A percentile compares a stretch with the other conserved stretches of the same genome.
These are phyloP conservation scores for Pythium oligandrum DNA, from an alignment of 352 stramenopile species.

Conservation along the genomic window DNA sequence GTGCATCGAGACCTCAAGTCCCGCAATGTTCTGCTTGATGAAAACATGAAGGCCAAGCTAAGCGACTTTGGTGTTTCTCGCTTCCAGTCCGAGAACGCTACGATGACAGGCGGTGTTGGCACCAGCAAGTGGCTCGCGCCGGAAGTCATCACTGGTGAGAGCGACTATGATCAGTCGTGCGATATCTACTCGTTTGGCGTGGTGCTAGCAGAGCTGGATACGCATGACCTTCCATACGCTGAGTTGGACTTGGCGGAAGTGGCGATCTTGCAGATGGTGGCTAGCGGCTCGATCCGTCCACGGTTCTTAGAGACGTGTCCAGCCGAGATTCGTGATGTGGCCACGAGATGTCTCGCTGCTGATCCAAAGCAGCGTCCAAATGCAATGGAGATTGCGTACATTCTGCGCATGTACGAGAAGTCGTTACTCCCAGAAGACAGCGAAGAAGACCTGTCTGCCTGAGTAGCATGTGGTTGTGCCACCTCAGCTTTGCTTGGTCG, in stretches of 20 bases:
- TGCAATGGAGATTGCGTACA: conserved; percentile 37
- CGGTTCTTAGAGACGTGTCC: conserved; percentile 33
- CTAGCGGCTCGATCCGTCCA: conserved; percentile 24
- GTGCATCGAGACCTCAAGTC: conserved; percentile 67
- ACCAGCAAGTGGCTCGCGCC: conserved; percentile 52
- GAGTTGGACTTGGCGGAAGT: conserved; percentile 35
- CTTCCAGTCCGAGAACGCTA: conserved; percentile 31
- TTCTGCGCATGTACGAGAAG: conserved; percentile 24
- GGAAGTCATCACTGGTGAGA: conserved; percentile 42
- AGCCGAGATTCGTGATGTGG: conserved; percentile 24
- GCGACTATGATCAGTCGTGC: conserved; percentile 36
- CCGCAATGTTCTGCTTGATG: conserved; percentile 39
- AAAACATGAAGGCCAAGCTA: conserved; percentile 43
- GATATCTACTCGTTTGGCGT: conserved; percentile 64
- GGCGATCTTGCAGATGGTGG: conserved; percentile 39
- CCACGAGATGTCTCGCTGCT: conserved; percentile 27
- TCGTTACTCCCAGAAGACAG: no score
- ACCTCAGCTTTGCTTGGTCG: no score
- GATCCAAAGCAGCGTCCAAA: conserved; percentile 28
- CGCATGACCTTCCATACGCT: conserved; percentile 43
- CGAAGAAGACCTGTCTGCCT: no score
- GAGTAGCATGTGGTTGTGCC: no score
- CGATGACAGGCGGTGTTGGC: conserved; percentile 47
- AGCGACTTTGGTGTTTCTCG: conserved; percentile 56
- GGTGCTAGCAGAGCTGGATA: conserved; percentile 52